Evolutionary conservation across 1,284 basidiomycete genomes (phyloP).

Genomic region (Ganoderma lingzhi): DNA sequence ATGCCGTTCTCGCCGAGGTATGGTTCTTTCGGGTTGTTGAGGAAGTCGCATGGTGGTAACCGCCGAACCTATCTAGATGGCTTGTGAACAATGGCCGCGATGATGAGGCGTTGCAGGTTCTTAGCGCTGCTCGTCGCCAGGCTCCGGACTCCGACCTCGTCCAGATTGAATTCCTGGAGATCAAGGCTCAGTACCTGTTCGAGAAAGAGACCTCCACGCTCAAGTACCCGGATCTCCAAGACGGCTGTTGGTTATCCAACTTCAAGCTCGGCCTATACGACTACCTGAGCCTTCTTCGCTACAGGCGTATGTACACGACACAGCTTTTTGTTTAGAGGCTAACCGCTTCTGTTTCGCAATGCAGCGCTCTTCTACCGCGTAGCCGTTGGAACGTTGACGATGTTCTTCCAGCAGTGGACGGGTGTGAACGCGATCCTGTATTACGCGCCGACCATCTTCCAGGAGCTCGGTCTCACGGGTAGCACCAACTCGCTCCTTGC

Average conservation of each 20-base stretch:
- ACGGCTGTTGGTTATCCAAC: slow-evolving; percentile 61
- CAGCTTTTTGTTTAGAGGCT: neutral
- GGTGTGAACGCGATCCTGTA: slow-evolving; percentile 75
- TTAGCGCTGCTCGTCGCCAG: slow-evolving; percentile 67
- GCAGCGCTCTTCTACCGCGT: slow-evolving; percentile 66
- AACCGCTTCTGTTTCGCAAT: neutral
- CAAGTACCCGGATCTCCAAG: slow-evolving; percentile 72
- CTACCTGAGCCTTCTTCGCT: slow-evolving; percentile 63
- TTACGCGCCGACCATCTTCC: slow-evolving; percentile 75
- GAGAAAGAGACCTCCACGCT: slow-evolving; percentile 67
- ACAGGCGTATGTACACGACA: slow-evolving; percentile 50
- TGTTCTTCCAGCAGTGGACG: slow-evolving; percentile 82
- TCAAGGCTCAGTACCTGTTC: slow-evolving; percentile 80
- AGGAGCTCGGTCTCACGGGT: slow-evolving; percentile 61
- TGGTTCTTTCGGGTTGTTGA: neutral
- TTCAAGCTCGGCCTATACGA: slow-evolving; percentile 68
- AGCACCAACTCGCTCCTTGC: slow-evolving; percentile 73
- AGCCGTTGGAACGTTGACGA: slow-evolving; percentile 67
- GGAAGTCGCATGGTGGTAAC: neutral
- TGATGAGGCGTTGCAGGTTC: slow-evolving; percentile 73
- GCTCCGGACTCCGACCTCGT: slow-evolving; percentile 70
- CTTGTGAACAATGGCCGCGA: slow-evolving; percentile 76
- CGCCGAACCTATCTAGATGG: slow-evolving; percentile 55
- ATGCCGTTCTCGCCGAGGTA: slow-evolving; percentile 78
- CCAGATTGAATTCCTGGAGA: slow-evolving; percentile 84